phyloP scores from a whole-genome alignment of 2,329 filamentous ascomycete species.

The Mollisia scopiformis region DNA sequence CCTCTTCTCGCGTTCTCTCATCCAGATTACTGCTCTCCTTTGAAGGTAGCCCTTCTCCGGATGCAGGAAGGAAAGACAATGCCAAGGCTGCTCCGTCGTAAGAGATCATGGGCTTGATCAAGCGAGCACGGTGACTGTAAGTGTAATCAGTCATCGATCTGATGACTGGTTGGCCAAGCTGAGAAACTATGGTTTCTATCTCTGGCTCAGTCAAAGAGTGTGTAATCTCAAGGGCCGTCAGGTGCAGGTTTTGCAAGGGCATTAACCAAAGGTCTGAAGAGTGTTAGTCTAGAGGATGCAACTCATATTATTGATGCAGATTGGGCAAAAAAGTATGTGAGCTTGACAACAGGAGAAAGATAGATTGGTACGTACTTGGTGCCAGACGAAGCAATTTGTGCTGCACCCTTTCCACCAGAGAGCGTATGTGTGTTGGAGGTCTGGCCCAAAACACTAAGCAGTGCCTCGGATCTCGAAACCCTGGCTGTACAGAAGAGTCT shows the following conservation, averaged over 20 bases:
- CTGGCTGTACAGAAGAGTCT: constrained; percentile 63
- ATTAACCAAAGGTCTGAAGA: constrained; percentile 79
- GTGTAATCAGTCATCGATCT: constrained; percentile 68
- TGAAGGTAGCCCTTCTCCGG: constrained; percentile 55
- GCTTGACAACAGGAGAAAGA: too few species aligned
- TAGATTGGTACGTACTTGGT: constrained; percentile 64
- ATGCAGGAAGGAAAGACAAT: constrained; percentile 82
- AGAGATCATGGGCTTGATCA: constrained; percentile 81
- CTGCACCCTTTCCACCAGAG: constrained; percentile 72
- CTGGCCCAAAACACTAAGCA: constrained; percentile 89
- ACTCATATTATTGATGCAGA: too few species aligned
- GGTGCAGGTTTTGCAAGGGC: constrained; percentile 76
- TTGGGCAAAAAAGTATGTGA: too few species aligned
- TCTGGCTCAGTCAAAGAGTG: constrained; percentile 74
- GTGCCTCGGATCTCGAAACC: constrained; percentile 75
- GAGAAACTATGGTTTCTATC: constrained; percentile 63
- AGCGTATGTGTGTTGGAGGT: constrained; percentile 72
- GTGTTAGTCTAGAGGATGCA: too few species aligned
- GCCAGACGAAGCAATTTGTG: constrained; percentile 62
- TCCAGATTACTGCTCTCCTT: constrained; percentile 26
- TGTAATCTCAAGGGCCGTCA: constrained; percentile 84
- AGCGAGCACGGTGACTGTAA: constrained; percentile 66
- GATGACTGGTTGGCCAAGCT: constrained; percentile 56
- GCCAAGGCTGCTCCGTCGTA: constrained; percentile 87
- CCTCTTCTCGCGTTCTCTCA: constrained; percentile 49